Evolutionary conservation across 768 basidiomycete species (phyloP).

Genomic region (Dioszegia crocea): DNA sequence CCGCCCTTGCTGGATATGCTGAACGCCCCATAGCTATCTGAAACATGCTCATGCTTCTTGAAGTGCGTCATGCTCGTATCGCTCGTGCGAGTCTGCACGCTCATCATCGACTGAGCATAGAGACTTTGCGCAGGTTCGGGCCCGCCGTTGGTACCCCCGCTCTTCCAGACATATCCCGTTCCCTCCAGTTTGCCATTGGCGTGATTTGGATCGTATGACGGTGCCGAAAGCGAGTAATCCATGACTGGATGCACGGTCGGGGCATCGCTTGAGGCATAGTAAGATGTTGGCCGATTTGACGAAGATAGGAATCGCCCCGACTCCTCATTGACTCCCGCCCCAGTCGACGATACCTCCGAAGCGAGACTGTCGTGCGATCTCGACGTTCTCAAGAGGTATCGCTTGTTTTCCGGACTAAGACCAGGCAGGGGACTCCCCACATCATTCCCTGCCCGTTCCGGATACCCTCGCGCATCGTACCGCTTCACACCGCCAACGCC

Average conservation of each 20-base stretch:
- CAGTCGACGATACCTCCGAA: slow-evolving; percentile 33
- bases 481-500: background rate
- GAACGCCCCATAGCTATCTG: slow-evolving; percentile 26
- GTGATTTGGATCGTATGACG: slow-evolving; percentile 32
- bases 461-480: slow-evolving; percentile 39
- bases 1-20: slow-evolving; percentile 42
- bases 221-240: slow-evolving; percentile 27
- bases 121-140: slow-evolving; percentile 23
- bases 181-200: background rate
- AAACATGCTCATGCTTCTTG: slow-evolving; percentile 27
- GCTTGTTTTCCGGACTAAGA: background rate
- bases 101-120: slow-evolving; percentile 27
- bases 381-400: slow-evolving; percentile 7
- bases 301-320: slow-evolving; percentile 21
- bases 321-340: slow-evolving; percentile 34
- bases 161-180: background rate
- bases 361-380: slow-evolving; percentile 19
- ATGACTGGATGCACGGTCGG: slow-evolving; percentile 22
- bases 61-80: slow-evolving; percentile 37
- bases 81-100: slow-evolving; percentile 23
- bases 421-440: background rate
- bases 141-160: slow-evolving; percentile 2
- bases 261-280: slow-evolving; percentile 16
- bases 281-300: slow-evolving; percentile 10
- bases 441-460: slow-evolving; percentile 12